These are phyloP conservation scores for Thymus mandschuricus DNA, from an alignment of 257 asterid genomes.

Conservation along the genomic window DNA sequence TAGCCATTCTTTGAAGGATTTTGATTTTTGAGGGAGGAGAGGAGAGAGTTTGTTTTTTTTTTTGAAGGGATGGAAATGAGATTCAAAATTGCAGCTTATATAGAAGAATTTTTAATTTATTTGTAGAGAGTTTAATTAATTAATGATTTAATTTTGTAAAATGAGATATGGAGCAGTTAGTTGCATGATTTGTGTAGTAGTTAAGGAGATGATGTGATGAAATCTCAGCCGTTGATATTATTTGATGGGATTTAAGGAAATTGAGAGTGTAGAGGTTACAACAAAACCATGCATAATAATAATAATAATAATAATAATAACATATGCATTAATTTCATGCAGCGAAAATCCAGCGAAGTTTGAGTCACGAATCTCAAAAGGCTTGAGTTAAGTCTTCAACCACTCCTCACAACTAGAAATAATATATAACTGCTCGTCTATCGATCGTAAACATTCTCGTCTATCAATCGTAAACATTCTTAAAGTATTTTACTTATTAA, in stretches of 20 bases:
- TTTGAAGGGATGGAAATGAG: background rate
- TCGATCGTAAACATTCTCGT: too few species aligned
- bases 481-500: too few species aligned
- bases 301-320: background rate
- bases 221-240: conserved; percentile 1
- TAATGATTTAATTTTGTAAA: background rate
- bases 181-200: background rate
- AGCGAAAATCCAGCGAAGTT: background rate
- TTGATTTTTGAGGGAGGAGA: background rate
- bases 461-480: too few species aligned
- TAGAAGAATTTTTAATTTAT: background rate
- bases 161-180: conserved; percentile 17
- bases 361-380: background rate
- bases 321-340: background rate
- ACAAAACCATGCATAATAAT: conserved; percentile 41
- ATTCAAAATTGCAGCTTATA: background rate
- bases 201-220: conserved; percentile 21
- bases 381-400: background rate
- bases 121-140: background rate
- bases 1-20: conserved; percentile 40
- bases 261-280: conserved; percentile 41
- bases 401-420: background rate
- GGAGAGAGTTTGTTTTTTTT: background rate
- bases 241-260: background rate
- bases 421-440: too few species aligned